phyloP scores from a whole-genome alignment of 305 asterid species.

The Fraxinus dipetala region DNA sequence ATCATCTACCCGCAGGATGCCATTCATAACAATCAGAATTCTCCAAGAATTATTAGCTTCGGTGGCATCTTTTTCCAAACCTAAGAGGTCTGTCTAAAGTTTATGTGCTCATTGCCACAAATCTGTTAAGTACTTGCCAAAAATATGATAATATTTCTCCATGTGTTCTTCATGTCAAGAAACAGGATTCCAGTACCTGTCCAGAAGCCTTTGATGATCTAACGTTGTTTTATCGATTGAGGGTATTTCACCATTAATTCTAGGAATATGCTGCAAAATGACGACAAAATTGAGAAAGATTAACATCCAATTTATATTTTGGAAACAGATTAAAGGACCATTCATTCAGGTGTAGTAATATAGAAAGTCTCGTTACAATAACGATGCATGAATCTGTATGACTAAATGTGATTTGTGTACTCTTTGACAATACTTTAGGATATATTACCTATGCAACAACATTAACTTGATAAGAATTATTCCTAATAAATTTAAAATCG shows the following conservation, averaged over 20 bases:
- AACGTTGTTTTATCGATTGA: constrained; percentile 82
- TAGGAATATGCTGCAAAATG: constrained; percentile 79
- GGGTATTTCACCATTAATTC: constrained; percentile 89
- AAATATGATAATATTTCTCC: not conserved
- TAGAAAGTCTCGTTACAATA: not conserved
- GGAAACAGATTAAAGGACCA: constrained; percentile 18
- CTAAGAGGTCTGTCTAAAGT: not conserved
- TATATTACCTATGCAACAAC: not conserved
- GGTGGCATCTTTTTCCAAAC: constrained; percentile 5
- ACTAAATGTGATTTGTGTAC: not conserved
- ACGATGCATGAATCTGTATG: not conserved
- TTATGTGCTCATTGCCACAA: not conserved
- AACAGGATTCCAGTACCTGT: constrained; percentile 51
- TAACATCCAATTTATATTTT: not conserved
- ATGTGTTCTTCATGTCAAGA: not conserved
- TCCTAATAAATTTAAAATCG: not conserved
- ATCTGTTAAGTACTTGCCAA: not conserved
- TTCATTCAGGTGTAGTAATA: not conserved
- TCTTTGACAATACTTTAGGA: not conserved
- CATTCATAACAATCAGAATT: constrained; percentile 2
- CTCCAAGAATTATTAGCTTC: constrained; percentile 4
- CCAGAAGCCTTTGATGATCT: constrained; percentile 91
- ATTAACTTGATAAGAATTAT: not conserved
- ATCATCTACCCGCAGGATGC: not conserved
- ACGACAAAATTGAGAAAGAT: constrained; percentile 2